Evolutionary conservation across 2,329 filamentous ascomycete genomes (phyloP).

Genomic region (Fusarium sp.): DNA sequence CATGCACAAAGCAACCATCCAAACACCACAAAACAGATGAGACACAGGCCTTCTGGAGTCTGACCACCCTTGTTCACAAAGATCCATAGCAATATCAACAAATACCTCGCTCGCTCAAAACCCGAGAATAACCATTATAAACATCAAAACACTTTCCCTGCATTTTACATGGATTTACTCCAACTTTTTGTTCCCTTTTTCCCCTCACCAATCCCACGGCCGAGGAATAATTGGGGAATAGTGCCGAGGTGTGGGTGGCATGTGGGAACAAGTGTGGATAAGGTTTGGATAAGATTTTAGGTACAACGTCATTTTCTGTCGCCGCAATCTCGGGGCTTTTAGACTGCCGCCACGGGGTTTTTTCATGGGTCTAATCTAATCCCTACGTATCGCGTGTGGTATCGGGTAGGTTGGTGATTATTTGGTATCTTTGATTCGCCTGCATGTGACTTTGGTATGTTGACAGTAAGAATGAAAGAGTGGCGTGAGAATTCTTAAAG

Average conservation of each 20-base stretch:
- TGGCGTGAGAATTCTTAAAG: too few species aligned
- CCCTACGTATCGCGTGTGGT: not conserved
- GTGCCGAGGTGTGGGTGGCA: constrained; percentile 17
- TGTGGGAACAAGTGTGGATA: constrained; percentile 9
- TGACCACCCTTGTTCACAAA: not conserved
- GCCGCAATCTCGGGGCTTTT: constrained; percentile 9
- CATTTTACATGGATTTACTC: constrained; percentile 16
- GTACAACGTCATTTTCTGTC: constrained; percentile 20
- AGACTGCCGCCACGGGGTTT: not conserved
- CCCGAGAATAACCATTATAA: constrained; percentile 22
- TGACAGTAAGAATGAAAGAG: not conserved
- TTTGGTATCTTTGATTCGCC: not conserved
- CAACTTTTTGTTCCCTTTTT: constrained; percentile 12
- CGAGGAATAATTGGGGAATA: constrained; percentile 35
- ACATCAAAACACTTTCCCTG: not conserved
- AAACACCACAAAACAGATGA: not conserved
- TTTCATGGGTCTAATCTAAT: constrained; percentile 10
- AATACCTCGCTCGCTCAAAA: constrained; percentile 3
- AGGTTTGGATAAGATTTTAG: constrained; percentile 11
- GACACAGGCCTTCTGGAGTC: not conserved
- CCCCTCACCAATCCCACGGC: constrained; percentile 14
- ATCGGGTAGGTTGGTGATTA: constrained; percentile 14
- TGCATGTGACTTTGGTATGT: not conserved
- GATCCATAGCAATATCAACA: not conserved
- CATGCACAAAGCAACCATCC: not conserved